Conservation (phyloP, 2,329 filamentous ascomycete species). For the Fusarium sp. region DNA sequence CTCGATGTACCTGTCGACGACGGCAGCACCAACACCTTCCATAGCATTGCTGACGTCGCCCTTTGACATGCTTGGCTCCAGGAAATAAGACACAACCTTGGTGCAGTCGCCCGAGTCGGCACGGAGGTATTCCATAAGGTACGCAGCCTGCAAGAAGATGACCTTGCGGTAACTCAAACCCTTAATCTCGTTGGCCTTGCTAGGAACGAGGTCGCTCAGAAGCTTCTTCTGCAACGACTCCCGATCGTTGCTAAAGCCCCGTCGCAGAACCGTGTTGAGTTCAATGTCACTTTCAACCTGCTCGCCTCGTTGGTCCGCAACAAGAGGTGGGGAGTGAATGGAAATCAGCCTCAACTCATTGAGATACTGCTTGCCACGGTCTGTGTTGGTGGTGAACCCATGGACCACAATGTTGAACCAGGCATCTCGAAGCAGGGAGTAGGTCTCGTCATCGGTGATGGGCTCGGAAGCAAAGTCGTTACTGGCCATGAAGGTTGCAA, state of each 20-base stretch:
- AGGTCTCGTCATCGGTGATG: slow-evolving; percentile 73
- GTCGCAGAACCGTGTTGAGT: slow-evolving; percentile 90
- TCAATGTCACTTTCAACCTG: slow-evolving; percentile 97
- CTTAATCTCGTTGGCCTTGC: slow-evolving; percentile 82
- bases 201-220: slow-evolving; percentile 79
- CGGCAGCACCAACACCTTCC: slow-evolving; percentile 73
- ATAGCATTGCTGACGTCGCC: slow-evolving; percentile 73
- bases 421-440: slow-evolving; percentile 84
- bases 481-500: slow-evolving; percentile 85
- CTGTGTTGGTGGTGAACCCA: slow-evolving; percentile 83
- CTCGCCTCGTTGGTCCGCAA: slow-evolving; percentile 89
- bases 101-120: slow-evolving; percentile 91
- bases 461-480: slow-evolving; percentile 67
- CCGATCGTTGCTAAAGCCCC: slow-evolving; percentile 85
- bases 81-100: slow-evolving; percentile 89
- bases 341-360: slow-evolving; percentile 87
- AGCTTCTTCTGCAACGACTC: slow-evolving; percentile 84
- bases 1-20: slow-evolving; percentile 82
- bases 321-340: slow-evolving; percentile 85
- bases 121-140: slow-evolving; percentile 89
- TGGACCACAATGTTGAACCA: slow-evolving; percentile 99
- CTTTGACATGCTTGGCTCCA: slow-evolving; percentile 86
- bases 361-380: slow-evolving; percentile 77
- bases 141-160: slow-evolving; percentile 91
- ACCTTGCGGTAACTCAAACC: slow-evolving; percentile 88